Evolutionary conservation across 495 filamentous ascomycete genomes (phyloP), one percentile per base, ranked within the genome.

Genomic region (Hyaloscypha finlandica): DNA sequence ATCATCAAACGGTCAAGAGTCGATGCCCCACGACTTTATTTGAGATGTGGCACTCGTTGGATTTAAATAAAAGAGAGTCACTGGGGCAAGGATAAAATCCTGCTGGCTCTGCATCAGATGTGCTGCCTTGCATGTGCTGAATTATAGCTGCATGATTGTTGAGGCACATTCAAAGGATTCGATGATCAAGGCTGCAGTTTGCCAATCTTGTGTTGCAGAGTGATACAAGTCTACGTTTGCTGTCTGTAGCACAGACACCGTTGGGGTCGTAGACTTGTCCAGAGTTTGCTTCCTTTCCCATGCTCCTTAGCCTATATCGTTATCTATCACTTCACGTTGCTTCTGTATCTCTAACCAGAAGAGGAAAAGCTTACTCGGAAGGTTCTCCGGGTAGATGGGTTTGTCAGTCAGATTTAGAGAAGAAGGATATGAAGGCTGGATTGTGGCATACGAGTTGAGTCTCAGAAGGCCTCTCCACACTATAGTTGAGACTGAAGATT

Each of bases 281-380:
- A 4, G 19, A 37, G 22, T 31, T 37, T 72, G 70, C 69, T 72
- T 72, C 67, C 70, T 72, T 25, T 62, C 25, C 63, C 33, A 63
- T 68, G 52, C 51, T 61, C 63, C 63, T 32, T 63, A 16, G 59
- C 6, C 2, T 45, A 33, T 64, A 22, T 71, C 60, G 64, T 71
- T 63, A 54, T 62, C 59, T 72, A 66, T 67, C 67, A 67, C 59
- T 59, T 70, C 59, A 64, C 52, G 29, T 63, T 62, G n/a, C 55
- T n/a, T 37, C 32, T 67, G 60, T 52, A 57, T 58, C 25, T 55
- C 6, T 9, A 4, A 2, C 62, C 59, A 11, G 39, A 68, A 71
- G 64, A 59, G 59, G 69, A 31, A 61, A 68, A 62, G 57, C 53
- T 30, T 16, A 25, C 45, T 59, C 25, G 59, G 61, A 63, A 31